phyloP scores from a whole-genome alignment of 495 filamentous ascomycete species.

The Hypomontagnella submonticulosa region DNA sequence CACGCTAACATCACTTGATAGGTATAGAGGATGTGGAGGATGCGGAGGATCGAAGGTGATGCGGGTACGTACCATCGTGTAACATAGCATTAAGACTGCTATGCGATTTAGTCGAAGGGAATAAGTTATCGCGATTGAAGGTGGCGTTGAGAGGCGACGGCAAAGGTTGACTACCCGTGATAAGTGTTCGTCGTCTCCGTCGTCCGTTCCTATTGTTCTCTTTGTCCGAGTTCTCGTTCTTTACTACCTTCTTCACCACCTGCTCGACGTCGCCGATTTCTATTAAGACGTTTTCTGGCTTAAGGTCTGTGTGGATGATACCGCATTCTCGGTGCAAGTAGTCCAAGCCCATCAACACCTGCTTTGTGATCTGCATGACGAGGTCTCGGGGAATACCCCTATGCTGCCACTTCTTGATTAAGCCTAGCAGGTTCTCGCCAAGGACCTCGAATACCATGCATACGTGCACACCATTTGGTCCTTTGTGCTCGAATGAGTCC shows the following conservation, averaged over 20 bases:
- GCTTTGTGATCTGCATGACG: slow-evolving; percentile 98
- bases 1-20: too few species aligned
- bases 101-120: slow-evolving; percentile 77
- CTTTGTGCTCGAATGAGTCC: slow-evolving; percentile 97
- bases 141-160: slow-evolving; percentile 93
- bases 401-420: slow-evolving; percentile 99
- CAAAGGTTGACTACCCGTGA: slow-evolving; percentile 96
- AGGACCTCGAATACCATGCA: slow-evolving; percentile 99
- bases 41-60: slow-evolving; percentile 11
- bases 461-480: slow-evolving; percentile 93
- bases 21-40: slow-evolving; percentile 4
- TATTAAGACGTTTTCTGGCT: slow-evolving; percentile 98
- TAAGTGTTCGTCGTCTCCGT: slow-evolving; percentile 87
- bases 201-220: slow-evolving; percentile 96
- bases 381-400: slow-evolving; percentile 94
- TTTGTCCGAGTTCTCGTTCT: slow-evolving; percentile 82
- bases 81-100: slow-evolving; percentile 86
- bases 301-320: slow-evolving; percentile 98
- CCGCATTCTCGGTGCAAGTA: slow-evolving; percentile 98
- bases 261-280: slow-evolving; percentile 98
- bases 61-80: slow-evolving; percentile 72
- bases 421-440: slow-evolving; percentile 91
- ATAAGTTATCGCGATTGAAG: slow-evolving; percentile 79
- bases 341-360: slow-evolving; percentile 93
- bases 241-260: slow-evolving; percentile 94